Percentiles rank a stretch among this genome's conserved stretches.
These are phyloP conservation scores for Alternaria burnsii DNA, from an alignment of 2,329 filamentous ascomycete genomes.

Conservation along the genomic window DNA sequence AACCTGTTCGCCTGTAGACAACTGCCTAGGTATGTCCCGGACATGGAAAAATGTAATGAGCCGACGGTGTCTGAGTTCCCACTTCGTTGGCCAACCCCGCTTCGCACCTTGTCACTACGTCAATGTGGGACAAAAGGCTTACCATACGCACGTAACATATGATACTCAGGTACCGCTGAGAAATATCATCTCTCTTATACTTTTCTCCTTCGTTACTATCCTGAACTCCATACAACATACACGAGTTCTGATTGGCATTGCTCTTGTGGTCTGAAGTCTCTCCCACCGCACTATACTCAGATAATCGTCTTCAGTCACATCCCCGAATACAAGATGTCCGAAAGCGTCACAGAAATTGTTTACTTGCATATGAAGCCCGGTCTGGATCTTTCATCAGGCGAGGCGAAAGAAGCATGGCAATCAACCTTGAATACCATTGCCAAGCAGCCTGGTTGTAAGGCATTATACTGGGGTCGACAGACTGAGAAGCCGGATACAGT, in stretches of 20 bases:
- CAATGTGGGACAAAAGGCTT: conserved; percentile 1
- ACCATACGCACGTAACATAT: background rate
- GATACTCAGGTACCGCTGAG: background rate
- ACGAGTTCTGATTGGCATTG: background rate
- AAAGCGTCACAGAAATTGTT: conserved; percentile 51
- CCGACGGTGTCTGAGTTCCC: background rate
- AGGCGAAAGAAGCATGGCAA: conserved; percentile 43
- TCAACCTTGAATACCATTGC: conserved; percentile 46
- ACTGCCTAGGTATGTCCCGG: background rate
- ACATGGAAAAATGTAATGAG: too few species aligned
- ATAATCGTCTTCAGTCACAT: background rate
- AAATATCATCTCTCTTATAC: background rate
- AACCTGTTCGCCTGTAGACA: background rate
- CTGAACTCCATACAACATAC: background rate
- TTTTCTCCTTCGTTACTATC: background rate
- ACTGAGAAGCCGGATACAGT: conserved; percentile 52
- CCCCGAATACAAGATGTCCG: conserved; percentile 26
- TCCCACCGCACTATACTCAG: background rate
- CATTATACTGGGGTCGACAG: conserved; percentile 48
- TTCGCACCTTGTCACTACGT: background rate
- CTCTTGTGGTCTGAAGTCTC: background rate
- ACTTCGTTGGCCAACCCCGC: background rate
- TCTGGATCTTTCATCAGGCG: conserved; percentile 30
- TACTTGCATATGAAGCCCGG: conserved; percentile 50
- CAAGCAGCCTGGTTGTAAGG: conserved; percentile 48